Conservation (phyloP, 2,329 filamentous ascomycete species). For the Ambrosiella cleistominuta region DNA sequence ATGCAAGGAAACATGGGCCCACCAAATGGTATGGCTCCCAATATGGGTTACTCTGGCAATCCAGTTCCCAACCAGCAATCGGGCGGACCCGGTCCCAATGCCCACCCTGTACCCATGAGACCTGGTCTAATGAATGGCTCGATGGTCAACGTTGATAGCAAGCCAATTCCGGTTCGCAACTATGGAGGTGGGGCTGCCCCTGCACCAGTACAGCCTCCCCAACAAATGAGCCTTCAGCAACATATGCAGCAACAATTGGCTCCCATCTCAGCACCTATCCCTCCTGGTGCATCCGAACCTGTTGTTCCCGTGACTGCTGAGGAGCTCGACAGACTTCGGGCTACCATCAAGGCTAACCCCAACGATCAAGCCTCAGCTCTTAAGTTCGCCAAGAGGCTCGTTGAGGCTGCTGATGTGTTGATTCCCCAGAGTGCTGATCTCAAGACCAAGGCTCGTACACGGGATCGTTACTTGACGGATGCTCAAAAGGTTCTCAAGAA, state of each 20-base stretch:
- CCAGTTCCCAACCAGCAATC: conserved; percentile 7
- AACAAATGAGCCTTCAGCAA: conserved; percentile 19
- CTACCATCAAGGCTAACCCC: conserved; percentile 51
- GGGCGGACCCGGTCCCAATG: conserved; percentile 14
- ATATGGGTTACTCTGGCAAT: background rate
- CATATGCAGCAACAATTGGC: conserved; percentile 17
- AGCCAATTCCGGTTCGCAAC: conserved; percentile 41
- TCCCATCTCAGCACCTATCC: conserved; percentile 15
- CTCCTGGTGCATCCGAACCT: conserved; percentile 14
- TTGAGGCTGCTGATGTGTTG: conserved; percentile 68
- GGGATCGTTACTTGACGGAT: conserved; percentile 71
- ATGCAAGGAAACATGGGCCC: background rate
- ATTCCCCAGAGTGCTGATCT: conserved; percentile 48
- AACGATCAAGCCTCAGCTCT: conserved; percentile 56
- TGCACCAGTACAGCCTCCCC: conserved; percentile 23
- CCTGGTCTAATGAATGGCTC: conserved; percentile 44
- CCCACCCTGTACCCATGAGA: conserved; percentile 45
- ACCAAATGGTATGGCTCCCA: conserved; percentile 1
- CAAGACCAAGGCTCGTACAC: conserved; percentile 52
- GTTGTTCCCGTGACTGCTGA: conserved; percentile 51
- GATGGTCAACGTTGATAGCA: conserved; percentile 35
- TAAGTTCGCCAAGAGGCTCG: conserved; percentile 60
- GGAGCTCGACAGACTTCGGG: conserved; percentile 60
- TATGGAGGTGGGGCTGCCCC: conserved; percentile 23
- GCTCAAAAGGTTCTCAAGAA: conserved; percentile 88